Conservation (phyloP, 2,329 filamentous ascomycete species). For the Aspergillus luchuensis region DNA sequence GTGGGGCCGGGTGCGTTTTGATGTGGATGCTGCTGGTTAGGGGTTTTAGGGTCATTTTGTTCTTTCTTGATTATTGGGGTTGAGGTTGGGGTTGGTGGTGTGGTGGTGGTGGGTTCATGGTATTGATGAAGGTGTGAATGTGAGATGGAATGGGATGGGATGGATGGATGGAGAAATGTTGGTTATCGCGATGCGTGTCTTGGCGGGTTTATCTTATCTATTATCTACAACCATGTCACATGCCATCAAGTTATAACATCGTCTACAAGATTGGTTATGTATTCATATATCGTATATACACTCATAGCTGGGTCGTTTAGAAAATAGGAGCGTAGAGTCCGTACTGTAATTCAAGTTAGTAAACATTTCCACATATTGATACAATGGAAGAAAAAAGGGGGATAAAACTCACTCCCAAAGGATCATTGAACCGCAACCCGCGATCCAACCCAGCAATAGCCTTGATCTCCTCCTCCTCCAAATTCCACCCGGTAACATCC, state of each 20-base stretch:
- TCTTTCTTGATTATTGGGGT: background rate
- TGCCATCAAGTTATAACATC: too few relatives aligned
- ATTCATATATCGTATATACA: background rate
- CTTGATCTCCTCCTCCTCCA: slow-evolving; percentile 66
- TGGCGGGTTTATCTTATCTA: slow-evolving; percentile 3
- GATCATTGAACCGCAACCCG: slow-evolving; percentile 75
- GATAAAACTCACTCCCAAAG: slow-evolving; percentile 61
- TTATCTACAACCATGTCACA: background rate
- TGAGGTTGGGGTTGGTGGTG: background rate
- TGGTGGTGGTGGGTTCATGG: background rate
- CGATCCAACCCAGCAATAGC: slow-evolving; percentile 66
- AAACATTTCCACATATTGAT: background rate
- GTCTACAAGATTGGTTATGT: too few relatives aligned
- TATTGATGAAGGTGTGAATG: background rate
- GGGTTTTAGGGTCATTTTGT: slow-evolving; percentile 12
- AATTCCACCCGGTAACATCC: slow-evolving; percentile 65
- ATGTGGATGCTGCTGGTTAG: slow-evolving; percentile 35
- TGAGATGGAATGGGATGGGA: background rate
- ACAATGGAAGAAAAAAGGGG: background rate
- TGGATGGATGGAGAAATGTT: background rate
- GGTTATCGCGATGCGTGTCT: background rate
- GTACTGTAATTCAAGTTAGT: slow-evolving; percentile 41
- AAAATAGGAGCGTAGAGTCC: slow-evolving; percentile 56
- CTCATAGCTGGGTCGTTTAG: slow-evolving; percentile 32
- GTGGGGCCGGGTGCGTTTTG: slow-evolving; percentile 29